Base-by-base conservation (phyloP, 2,329 filamentous ascomycete species). In the Hypomyces perniciosus region DNA sequence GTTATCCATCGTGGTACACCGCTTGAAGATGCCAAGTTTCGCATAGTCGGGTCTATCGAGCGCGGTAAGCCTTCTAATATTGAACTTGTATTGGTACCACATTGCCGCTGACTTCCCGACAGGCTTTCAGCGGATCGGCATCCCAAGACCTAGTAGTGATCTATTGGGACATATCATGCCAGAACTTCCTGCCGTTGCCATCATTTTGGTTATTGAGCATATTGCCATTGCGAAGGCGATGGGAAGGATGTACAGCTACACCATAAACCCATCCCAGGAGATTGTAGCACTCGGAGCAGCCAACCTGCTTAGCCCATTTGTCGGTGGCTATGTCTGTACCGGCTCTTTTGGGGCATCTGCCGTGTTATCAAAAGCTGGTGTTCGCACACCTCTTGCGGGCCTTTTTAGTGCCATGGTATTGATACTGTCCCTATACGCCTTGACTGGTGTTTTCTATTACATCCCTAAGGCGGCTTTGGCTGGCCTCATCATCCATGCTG, bases 211-310 rank as follows among this genome's bases (percentile, higher is more conserved):
- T 20, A 88, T 92, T 49, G 88, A 91, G 67, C 88, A 92, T 62
- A 90, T 91, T 57, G 86, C 88, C 39, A 91, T 92, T 54, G 84
- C 86, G 6, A 92, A 92, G 65, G 89, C 87, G 0, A 91, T 91
- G 61, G 88, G 87, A 6, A 77, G 88, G 52, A 76, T 88, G 56
- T 88, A 88, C 71, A 88, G 88, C 68, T 92, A 92, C 65, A 83
- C 79, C 10, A 85, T 92, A 61, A 78, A 88, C 51, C 86, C 88
- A 0, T 90, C 87, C 0, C 88, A 92, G 60, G 88, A 92, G 62
- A 72, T 91, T 34, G 83, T 91, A 29, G 86, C 86, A 9, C 86
- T 91, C 54, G 88, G 88, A 34, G 80, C 89, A 3, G 82, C 81
- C 31, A 92, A 92, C 59, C 68, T 91, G 4, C 74, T 91, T 3